A percentile compares a stretch with the other conserved stretches of the same genome.
phyloP scores from a whole-genome alignment of 495 filamentous ascomycete genomes.

The Hypoxylon trugodes region DNA sequence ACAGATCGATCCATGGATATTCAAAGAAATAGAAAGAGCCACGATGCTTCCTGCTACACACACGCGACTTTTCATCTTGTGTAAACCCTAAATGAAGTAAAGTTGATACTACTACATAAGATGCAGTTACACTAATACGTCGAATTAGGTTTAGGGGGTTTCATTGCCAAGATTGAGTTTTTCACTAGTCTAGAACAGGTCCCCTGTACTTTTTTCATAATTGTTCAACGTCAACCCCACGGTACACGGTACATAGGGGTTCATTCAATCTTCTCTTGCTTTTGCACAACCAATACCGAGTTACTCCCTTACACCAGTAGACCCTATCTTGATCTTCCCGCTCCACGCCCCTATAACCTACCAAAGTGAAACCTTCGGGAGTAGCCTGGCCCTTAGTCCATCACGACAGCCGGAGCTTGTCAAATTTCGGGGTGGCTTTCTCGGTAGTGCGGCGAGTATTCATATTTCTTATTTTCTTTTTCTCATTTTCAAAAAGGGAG shows the following conservation, averaged over 20 bases:
- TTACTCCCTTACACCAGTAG: slow-evolving; percentile 26
- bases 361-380: slow-evolving; percentile 8
- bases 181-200: slow-evolving; percentile 3
- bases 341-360: not conserved
- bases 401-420: slow-evolving; percentile 12
- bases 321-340: slow-evolving; percentile 3
- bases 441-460: slow-evolving; percentile 14
- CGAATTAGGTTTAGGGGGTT: slow-evolving; percentile 32
- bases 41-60: too few species aligned
- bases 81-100: not conserved
- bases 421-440: slow-evolving; percentile 9
- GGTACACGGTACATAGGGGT: not conserved
- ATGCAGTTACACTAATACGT: slow-evolving; percentile 8
- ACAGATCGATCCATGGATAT: not conserved
- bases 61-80: not conserved
- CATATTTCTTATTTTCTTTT: slow-evolving; percentile 9
- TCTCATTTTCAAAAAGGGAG: slow-evolving; percentile 28
- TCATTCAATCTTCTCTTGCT: slow-evolving; percentile 18
- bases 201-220: not conserved
- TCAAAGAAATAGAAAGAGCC: too few species aligned
- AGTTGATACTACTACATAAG: not conserved
- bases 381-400: slow-evolving; percentile 7
- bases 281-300: slow-evolving; percentile 9
- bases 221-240: slow-evolving; percentile 23
- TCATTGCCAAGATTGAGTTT: slow-evolving; percentile 22